Conservation (phyloP, 2,329 filamentous ascomycete species). For the Lecanosticta acicola region DNA sequence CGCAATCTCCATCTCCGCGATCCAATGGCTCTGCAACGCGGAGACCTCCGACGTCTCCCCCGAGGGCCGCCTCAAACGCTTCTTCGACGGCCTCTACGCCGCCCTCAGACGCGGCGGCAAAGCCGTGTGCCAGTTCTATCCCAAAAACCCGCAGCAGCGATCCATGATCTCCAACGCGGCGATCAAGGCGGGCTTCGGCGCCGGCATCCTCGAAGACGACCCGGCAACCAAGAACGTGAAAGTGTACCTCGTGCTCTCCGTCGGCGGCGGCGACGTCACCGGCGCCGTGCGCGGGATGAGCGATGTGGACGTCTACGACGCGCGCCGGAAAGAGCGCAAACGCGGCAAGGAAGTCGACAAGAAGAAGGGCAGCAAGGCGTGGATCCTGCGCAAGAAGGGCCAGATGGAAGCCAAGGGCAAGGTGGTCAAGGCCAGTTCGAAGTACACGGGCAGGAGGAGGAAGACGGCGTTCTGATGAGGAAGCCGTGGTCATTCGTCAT, state of each 20-base stretch:
- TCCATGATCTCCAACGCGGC: conserved; percentile 88
- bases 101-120: conserved; percentile 75
- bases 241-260: conserved; percentile 90
- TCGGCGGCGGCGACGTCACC: conserved; percentile 76
- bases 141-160: conserved; percentile 87
- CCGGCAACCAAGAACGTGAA: conserved; percentile 94
- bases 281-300: conserved; percentile 86
- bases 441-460: conserved; percentile 89
- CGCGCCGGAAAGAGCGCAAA: conserved; percentile 49
- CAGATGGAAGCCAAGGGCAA: conserved; percentile 94
- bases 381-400: conserved; percentile 81
- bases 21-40: conserved; percentile 98
- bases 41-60: conserved; percentile 81
- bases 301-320: conserved; percentile 69
- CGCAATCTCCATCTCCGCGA: conserved; percentile 86
- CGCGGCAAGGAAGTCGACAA: conserved; percentile 50
- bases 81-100: conserved; percentile 90
- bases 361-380: conserved; percentile 84
- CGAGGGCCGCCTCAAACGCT: conserved; percentile 69
- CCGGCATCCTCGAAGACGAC: conserved; percentile 90
- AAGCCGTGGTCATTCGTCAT: too few relatives aligned
- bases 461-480: conserved; percentile 61
- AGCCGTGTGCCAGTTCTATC: conserved; percentile 96
- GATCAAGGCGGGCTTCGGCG: conserved; percentile 89
- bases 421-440: conserved; percentile 84